Conservation (phyloP, 768 basidiomycete species). For the Hygrophorus russula region DNA sequence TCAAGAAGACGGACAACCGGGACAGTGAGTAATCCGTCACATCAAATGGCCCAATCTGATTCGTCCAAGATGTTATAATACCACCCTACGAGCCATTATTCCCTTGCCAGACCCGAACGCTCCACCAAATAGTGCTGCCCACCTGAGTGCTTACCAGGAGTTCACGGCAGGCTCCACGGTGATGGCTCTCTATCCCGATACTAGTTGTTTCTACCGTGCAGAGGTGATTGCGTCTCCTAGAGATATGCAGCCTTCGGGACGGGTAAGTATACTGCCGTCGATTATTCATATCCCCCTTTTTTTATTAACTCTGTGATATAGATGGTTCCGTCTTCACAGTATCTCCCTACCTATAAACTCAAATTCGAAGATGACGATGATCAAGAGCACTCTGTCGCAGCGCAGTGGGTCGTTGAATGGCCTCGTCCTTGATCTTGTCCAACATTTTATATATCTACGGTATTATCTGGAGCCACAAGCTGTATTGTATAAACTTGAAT, state of each 20-base stretch:
- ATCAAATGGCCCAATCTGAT: constrained; percentile 6
- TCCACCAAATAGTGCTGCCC: constrained; percentile 42
- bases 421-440: constrained; percentile 25
- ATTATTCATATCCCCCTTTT: no score
- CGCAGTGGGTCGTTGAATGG: constrained; percentile 77
- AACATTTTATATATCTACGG: background rate
- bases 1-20: constrained; percentile 70
- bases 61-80: constrained; percentile 46
- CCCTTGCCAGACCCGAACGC: constrained; percentile 71
- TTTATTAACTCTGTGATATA: constrained; percentile 7
- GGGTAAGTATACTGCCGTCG: constrained; percentile 16
- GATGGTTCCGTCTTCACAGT: constrained; percentile 31
- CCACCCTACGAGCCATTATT: constrained; percentile 60
- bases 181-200: constrained; percentile 85
- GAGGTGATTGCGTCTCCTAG: constrained; percentile 66
- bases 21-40: constrained; percentile 26
- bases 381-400: constrained; percentile 66
- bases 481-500: no score
- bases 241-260: constrained; percentile 24
- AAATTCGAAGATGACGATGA: constrained; percentile 88
- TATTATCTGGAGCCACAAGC: no score
- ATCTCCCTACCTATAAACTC: constrained; percentile 56
- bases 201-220: constrained; percentile 84
- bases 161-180: constrained; percentile 65
- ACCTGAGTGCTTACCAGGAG: constrained; percentile 59